A percentile compares a stretch with the other conserved stretches of the same genome.
These are phyloP conservation scores for Trichosporon coremiiforme DNA, from an alignment of 1,284 basidiomycete species.

Conservation along the genomic window DNA sequence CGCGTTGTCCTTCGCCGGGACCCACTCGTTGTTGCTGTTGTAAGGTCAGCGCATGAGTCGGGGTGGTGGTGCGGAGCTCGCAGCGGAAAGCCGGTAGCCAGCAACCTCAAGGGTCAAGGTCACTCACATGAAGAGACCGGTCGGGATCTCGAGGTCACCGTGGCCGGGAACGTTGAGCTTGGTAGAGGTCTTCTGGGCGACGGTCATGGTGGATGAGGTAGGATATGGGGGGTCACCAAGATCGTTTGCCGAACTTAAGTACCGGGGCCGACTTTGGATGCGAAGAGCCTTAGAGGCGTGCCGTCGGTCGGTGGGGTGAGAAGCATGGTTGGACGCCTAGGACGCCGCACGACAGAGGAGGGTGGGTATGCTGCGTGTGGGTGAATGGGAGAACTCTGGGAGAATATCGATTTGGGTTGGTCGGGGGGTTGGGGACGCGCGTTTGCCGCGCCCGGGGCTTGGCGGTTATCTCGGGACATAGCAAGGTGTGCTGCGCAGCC, in stretches of 20 bases:
- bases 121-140: slow-evolving; percentile 78
- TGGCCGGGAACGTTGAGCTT: slow-evolving; percentile 34
- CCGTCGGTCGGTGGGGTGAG: not conserved
- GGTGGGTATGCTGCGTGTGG: not conserved
- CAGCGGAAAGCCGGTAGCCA: too few species aligned
- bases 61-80: too few species aligned
- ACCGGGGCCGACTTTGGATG: not conserved
- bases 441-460: not conserved
- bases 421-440: not conserved
- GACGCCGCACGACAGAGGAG: not conserved
- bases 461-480: slow-evolving; percentile 10
- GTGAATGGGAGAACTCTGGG: slow-evolving; percentile 13
- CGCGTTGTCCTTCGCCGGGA: slow-evolving; percentile 35
- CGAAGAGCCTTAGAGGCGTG: not conserved
- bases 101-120: too few species aligned
- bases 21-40: slow-evolving; percentile 50
- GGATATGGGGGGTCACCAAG: not conserved
- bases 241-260: not conserved
- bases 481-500: not conserved
- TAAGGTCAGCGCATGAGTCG: too few species aligned
- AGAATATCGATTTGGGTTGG: not conserved
- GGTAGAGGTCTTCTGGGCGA: slow-evolving; percentile 18
- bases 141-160: slow-evolving; percentile 65
- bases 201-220: slow-evolving; percentile 25
- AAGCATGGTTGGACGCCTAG: not conserved